A percentile compares a stretch with the other conserved stretches of the same genome.
Conservation (phyloP, 305 asterid genomes). For the Fraxinus albicans region DNA sequence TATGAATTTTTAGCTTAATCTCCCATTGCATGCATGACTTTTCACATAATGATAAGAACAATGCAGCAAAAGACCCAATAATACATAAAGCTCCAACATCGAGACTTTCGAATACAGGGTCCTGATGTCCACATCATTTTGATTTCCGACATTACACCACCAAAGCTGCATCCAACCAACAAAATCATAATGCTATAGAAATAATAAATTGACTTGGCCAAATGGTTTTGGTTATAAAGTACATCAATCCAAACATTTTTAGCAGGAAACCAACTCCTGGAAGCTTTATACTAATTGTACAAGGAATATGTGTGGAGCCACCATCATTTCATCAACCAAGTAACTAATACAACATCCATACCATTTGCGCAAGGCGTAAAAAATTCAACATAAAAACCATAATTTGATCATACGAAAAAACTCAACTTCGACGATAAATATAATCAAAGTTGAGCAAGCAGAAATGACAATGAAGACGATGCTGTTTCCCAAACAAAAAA, state of each 20-base stretch:
- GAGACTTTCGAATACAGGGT: not conserved
- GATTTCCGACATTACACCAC: constrained; percentile 11
- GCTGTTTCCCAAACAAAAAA: not conserved
- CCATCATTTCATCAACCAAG: constrained; percentile 23
- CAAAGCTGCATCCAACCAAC: constrained; percentile 22
- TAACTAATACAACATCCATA: constrained; percentile 17
- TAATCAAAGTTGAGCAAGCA: constrained; percentile 8
- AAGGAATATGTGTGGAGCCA: not conserved
- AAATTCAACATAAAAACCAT: constrained; percentile 9
- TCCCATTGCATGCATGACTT: not conserved
- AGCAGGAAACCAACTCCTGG: constrained; percentile 18
- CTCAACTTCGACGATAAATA: constrained; percentile 8
- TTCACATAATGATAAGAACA: not conserved
- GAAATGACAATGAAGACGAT: not conserved
- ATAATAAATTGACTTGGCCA: not conserved
- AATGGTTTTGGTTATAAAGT: not conserved
- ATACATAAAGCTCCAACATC: not conserved
- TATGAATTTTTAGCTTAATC: not conserved
- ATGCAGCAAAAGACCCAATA: not conserved
- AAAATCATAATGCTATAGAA: constrained; percentile 15
- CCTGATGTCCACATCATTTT: constrained; percentile 8
- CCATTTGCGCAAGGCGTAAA: constrained; percentile 5
- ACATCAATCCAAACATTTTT: constrained; percentile 1
- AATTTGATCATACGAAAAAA: constrained; percentile 11
- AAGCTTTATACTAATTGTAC: constrained; percentile 9